Percentiles rank a stretch among this genome's conserved stretches.
phyloP scores from a whole-genome alignment of 148 eudicot species.

The Nepenthes gracilis region DNA sequence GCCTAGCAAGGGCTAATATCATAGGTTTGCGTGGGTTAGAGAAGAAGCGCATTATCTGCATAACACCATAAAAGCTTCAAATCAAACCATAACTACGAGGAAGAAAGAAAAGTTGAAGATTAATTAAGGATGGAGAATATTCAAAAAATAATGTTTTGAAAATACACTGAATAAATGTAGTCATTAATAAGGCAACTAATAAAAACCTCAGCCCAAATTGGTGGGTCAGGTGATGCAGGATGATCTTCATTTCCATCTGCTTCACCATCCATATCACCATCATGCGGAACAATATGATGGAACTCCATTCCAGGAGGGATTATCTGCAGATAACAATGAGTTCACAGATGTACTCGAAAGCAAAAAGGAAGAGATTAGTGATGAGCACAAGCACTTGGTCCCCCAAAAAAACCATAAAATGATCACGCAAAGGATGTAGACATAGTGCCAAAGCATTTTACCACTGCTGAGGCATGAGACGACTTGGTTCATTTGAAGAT shows the following conservation, averaged over 20 bases:
- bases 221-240: conserved; percentile 72
- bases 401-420: background rate
- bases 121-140: background rate
- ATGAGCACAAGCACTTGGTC: background rate
- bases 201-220: conserved; percentile 85
- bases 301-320: conserved; percentile 99
- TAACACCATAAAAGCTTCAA: background rate
- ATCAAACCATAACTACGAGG: background rate
- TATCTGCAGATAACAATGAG: conserved; percentile 36
- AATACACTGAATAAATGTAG: background rate
- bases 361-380: background rate
- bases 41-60: conserved; percentile 95
- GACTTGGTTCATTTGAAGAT: too few relatives aligned
- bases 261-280: conserved; percentile 79
- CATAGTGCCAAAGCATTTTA: too few relatives aligned
- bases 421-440: too few relatives aligned
- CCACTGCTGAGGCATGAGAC: too few relatives aligned
- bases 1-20: conserved; percentile 99
- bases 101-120: background rate
- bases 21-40: conserved; percentile 92
- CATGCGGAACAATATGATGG: conserved; percentile 88
- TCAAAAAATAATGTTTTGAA: background rate
- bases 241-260: conserved; percentile 68
- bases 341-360: background rate
- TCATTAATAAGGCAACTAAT: conserved; percentile 1